Conservation (phyloP, 352 stramenopile genomes). For the Saprolegnia parasitica region DNA sequence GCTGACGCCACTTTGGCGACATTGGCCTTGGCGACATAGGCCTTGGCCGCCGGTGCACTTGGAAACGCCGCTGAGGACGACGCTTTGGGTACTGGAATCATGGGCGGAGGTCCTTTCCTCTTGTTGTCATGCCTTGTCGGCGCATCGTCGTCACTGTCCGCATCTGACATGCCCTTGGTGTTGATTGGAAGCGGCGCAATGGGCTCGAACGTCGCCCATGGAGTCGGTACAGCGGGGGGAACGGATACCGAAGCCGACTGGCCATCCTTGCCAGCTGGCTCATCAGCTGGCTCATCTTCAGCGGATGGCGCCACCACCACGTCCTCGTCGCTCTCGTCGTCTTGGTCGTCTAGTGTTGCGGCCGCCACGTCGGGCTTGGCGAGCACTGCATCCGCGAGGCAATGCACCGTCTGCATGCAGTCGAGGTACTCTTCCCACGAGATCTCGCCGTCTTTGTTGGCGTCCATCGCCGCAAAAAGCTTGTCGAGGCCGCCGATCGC, state of each 20-base stretch:
- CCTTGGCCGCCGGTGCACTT: not conserved
- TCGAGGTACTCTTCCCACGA: conserved; percentile 53
- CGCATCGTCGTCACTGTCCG: conserved; percentile 12
- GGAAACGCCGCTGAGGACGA: not conserved
- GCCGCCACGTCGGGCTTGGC: conserved; percentile 2
- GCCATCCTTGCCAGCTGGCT: conserved; percentile 2
- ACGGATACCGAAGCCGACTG: not conserved
- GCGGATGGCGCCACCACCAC: not conserved
- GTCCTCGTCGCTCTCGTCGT: conserved; percentile 1
- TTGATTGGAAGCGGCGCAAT: not conserved
- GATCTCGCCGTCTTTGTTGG: conserved; percentile 45
- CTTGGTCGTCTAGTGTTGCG: conserved; percentile 7
- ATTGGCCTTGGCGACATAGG: not conserved
- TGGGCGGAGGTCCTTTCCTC: not conserved
- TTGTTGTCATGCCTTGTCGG: not conserved
- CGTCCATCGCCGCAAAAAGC: conserved; percentile 45
- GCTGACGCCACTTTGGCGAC: not conserved
- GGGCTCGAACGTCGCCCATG: not conserved
- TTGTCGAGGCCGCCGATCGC: conserved; percentile 40
- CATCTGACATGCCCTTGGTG: conserved; percentile 4
- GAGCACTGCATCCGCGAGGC: conserved; percentile 35
- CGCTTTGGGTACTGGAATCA: conserved; percentile 28
- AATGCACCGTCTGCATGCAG: conserved; percentile 47
- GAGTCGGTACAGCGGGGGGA: not conserved
- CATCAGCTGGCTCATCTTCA: not conserved